Conservation (phyloP, 495 filamentous ascomycete genomes). For the Pyrenopolyporus hunteri region DNA sequence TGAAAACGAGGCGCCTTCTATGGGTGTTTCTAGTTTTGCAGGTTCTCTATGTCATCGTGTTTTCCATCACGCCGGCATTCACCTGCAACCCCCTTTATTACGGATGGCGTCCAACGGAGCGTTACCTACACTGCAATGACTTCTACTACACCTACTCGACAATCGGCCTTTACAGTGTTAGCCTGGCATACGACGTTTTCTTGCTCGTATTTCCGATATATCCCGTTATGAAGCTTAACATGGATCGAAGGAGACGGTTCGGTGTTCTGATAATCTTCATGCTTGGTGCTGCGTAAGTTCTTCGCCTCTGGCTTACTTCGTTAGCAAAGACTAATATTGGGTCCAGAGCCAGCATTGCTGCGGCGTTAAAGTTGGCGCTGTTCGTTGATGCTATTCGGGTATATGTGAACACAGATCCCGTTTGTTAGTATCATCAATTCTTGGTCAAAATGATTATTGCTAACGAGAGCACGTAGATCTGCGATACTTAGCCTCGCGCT, state of each 20-base stretch:
- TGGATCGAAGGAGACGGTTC: constrained; percentile 8
- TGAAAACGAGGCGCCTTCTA: constrained; percentile 1
- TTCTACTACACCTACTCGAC: background rate
- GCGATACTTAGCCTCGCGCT: constrained; percentile 18
- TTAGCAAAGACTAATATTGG: background rate
- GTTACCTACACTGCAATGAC: background rate
- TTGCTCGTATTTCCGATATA: constrained; percentile 38
- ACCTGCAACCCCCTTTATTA: background rate
- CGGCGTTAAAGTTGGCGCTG: background rate
- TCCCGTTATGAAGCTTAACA: constrained; percentile 29
- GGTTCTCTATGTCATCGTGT: constrained; percentile 26
- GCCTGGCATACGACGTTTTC: constrained; percentile 36
- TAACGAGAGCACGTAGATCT: background rate
- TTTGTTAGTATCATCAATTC: background rate
- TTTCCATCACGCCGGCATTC: constrained; percentile 20
- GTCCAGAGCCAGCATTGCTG: background rate
- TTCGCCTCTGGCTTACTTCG: background rate
- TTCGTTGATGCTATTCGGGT: background rate
- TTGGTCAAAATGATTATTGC: background rate
- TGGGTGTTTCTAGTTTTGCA: constrained; percentile 25
- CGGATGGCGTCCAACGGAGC: background rate
- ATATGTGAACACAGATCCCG: background rate
- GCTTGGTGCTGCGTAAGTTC: constrained; percentile 32
- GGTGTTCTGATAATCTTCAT: constrained; percentile 31
- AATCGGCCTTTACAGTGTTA: constrained; percentile 30